These are phyloP conservation scores for Amanita muscaria DNA, from an alignment of 768 basidiomycete genomes.

Conservation along the genomic window DNA sequence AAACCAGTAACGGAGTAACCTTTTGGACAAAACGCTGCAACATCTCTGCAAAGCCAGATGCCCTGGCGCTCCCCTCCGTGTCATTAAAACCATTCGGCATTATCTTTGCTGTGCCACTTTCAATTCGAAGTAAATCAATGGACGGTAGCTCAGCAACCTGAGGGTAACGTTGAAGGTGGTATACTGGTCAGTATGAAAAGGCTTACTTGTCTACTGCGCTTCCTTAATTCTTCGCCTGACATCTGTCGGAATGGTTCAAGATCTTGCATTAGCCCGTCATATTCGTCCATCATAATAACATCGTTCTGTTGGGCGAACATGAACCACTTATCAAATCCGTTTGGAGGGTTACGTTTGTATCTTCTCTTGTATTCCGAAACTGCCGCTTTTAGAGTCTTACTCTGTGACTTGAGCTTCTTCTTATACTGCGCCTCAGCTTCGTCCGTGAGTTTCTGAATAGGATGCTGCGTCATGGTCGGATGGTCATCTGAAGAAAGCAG, in stretches of 20 bases:
- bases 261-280: slow-evolving; percentile 71
- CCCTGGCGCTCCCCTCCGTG: slow-evolving; percentile 66
- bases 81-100: slow-evolving; percentile 54
- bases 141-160: slow-evolving; percentile 74
- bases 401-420: slow-evolving; percentile 61
- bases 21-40: slow-evolving; percentile 57
- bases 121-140: slow-evolving; percentile 79
- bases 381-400: slow-evolving; percentile 68
- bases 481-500: slow-evolving; percentile 14
- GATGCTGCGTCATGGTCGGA: slow-evolving; percentile 38
- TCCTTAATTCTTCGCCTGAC: slow-evolving; percentile 60
- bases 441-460: slow-evolving; percentile 77
- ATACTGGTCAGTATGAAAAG: background rate
- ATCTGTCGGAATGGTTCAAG: slow-evolving; percentile 80
- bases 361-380: slow-evolving; percentile 74
- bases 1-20: slow-evolving; percentile 24
- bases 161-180: background rate
- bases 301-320: slow-evolving; percentile 62
- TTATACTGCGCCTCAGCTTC: slow-evolving; percentile 74
- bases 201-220: slow-evolving; percentile 49
- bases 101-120: slow-evolving; percentile 49
- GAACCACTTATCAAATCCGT: slow-evolving; percentile 91
- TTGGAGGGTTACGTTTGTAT: slow-evolving; percentile 74
- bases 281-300: slow-evolving; percentile 84
- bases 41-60: slow-evolving; percentile 70